Base-by-base conservation (phyloP, 371 early-diverging fungal species). In the Capillidium rhysosporum region DNA sequence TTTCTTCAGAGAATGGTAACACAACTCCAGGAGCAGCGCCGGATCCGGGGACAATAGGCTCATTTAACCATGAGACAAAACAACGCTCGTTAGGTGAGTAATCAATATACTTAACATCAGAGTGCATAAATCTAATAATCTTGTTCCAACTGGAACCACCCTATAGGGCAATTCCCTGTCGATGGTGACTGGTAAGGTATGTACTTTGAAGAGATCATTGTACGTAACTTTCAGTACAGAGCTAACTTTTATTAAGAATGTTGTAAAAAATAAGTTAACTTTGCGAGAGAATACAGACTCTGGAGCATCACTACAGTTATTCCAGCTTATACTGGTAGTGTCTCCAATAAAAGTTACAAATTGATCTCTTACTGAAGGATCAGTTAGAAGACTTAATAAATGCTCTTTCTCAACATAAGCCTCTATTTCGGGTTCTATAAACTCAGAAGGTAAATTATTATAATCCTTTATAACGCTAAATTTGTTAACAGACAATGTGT, bases 151-250 rank as follows among this genome's bases (percentile, higher is more conserved):
- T 77, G n/a, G 84, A 77, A 30, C 95, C 95, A 63, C 98, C 94
- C 95, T 95, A 98, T 54, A 98, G 75, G 23, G 77, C 92, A 49
- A 95, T 78, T 58, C 96, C 96, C 65, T 84, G 90, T 54, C 78
- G 76, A 65, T 96, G 96, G 76, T 92, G 76, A 31, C 95, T 92
- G 43, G 84, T 75, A 49, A 98, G 73, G 65, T 88, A 98, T 24
- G 88, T 84, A 49, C 98, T 97, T 29, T 75, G 70, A 14, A 96
- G 89, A 10, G 94, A 93, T 94, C 96, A 97, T 63, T 82, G 73
- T 39, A 91, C 80, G 63, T 89, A 89, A 43, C 76, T 79, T 60
- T 93, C 94, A 45, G 93, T 90, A 95, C 95, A 95, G 75, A 86
- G 76, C 78, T 79, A 47, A 31, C n/a, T n/a, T 24, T n/a, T 39